phyloP scores from a whole-genome alignment of 2,329 filamentous ascomycete genomes.

The Penicillium sp. region DNA sequence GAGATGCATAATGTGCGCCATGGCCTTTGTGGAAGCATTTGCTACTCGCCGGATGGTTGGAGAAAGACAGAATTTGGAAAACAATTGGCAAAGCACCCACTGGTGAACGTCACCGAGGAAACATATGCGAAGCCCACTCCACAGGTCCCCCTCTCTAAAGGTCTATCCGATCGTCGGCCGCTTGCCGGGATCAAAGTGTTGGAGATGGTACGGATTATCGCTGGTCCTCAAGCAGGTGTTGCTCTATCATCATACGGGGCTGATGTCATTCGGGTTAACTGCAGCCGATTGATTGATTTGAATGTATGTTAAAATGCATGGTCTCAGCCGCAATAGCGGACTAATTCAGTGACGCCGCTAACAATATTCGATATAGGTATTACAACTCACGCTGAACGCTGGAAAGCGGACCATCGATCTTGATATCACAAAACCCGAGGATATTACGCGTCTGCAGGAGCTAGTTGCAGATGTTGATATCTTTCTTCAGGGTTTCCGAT shows the following conservation, averaged over 20 bases:
- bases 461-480: slow-evolving; percentile 55
- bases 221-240: slow-evolving; percentile 45
- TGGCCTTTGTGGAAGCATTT: slow-evolving; percentile 48
- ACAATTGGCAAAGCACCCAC: slow-evolving; percentile 42
- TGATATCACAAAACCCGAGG: slow-evolving; percentile 48
- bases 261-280: slow-evolving; percentile 50
- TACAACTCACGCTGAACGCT: slow-evolving; percentile 25
- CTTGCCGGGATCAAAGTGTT: slow-evolving; percentile 53
- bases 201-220: slow-evolving; percentile 41
- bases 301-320: slow-evolving; percentile 18
- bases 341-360: background rate
- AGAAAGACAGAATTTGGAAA: slow-evolving; percentile 47
- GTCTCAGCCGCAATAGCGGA: background rate
- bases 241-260: slow-evolving; percentile 49
- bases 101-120: slow-evolving; percentile 43
- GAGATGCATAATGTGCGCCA: slow-evolving; percentile 44
- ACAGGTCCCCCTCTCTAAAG: slow-evolving; percentile 25
- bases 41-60: slow-evolving; percentile 48
- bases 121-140: slow-evolving; percentile 37
- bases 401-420: slow-evolving; percentile 35
- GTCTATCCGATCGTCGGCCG: slow-evolving; percentile 17
- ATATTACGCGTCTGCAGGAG: slow-evolving; percentile 41
- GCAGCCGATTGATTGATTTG: slow-evolving; percentile 40
- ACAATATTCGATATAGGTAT: slow-evolving; percentile 5
- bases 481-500: slow-evolving; percentile 56